Conservation (phyloP, 2,329 filamentous ascomycete genomes). For the Sclerotinia minor region DNA sequence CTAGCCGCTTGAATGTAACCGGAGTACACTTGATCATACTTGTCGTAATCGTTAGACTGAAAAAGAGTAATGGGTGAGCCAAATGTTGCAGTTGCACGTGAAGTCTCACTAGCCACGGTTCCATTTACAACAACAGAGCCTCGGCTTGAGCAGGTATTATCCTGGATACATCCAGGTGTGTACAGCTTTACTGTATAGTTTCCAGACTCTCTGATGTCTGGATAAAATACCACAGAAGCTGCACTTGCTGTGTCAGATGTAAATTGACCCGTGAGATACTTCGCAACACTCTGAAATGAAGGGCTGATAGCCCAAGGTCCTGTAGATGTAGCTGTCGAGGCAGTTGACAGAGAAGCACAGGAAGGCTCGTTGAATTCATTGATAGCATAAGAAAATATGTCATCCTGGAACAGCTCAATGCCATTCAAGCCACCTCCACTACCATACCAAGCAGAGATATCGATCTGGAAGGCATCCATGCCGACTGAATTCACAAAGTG, state of each 20-base stretch:
- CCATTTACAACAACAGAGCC: constrained; percentile 82
- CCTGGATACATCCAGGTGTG: constrained; percentile 85
- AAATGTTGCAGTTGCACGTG: constrained; percentile 50
- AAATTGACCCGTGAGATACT: constrained; percentile 73
- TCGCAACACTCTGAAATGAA: constrained; percentile 67
- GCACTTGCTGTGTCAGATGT: constrained; percentile 48
- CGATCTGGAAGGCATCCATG: constrained; percentile 83
- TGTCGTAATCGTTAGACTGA: constrained; percentile 95
- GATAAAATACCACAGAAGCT: constrained; percentile 73
- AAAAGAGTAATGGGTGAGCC: constrained; percentile 57
- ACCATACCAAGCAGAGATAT: constrained; percentile 87
- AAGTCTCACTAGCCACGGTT: constrained; percentile 57
- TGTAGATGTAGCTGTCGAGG: constrained; percentile 66
- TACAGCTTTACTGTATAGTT: constrained; percentile 91
- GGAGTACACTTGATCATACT: constrained; percentile 90
- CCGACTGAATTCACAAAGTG: constrained; percentile 83
- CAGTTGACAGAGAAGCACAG: constrained; percentile 65
- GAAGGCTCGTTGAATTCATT: constrained; percentile 84
- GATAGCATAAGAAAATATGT: constrained; percentile 83
- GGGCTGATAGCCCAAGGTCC: constrained; percentile 73
- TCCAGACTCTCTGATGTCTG: constrained; percentile 83
- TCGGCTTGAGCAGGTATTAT: constrained; percentile 72
- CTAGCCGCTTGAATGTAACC: constrained; percentile 78
- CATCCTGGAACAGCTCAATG: constrained; percentile 82
- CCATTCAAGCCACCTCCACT: constrained; percentile 80